phyloP scores from a whole-genome alignment of 2,329 filamentous ascomycete genomes.

The Emericellopsis atlantica region DNA sequence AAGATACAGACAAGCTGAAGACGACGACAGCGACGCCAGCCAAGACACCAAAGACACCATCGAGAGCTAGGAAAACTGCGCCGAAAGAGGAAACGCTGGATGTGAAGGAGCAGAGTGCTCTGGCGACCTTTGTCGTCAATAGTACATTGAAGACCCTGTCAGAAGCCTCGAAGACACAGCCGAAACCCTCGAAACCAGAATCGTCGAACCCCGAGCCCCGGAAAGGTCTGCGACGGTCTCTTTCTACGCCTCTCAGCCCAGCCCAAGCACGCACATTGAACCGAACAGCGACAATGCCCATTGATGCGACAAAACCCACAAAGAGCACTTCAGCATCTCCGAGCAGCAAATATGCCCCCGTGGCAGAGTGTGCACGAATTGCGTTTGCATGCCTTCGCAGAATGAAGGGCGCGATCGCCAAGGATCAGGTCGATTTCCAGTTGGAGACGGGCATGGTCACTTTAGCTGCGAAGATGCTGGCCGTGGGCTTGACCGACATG shows the following conservation, averaged over 20 bases:
- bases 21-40: conserved; percentile 4
- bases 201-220: conserved; percentile 20
- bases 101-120: conserved; percentile 43
- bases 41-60: conserved; percentile 11
- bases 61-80: conserved; percentile 14
- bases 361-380: conserved; percentile 55
- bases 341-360: conserved; percentile 35
- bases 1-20: conserved; percentile 7
- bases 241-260: conserved; percentile 45
- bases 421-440: conserved; percentile 49
- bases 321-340: conserved; percentile 10
- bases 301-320: conserved; percentile 18
- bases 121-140: conserved; percentile 67
- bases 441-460: conserved; percentile 63
- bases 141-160: conserved; percentile 53
- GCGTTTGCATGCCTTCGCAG: conserved; percentile 54
- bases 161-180: conserved; percentile 45
- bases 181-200: conserved; percentile 14
- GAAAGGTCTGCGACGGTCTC: conserved; percentile 36
- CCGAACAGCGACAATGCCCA: conserved; percentile 42
- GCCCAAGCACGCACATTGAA: conserved; percentile 50
- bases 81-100: background rate
- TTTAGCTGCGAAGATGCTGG: conserved; percentile 52
- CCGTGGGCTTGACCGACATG: conserved; percentile 51
- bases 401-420: conserved; percentile 37